A percentile compares a stretch with the other conserved stretches of the same genome.
These are phyloP conservation scores for Aspergillus sp. DNA, from an alignment of 2,329 filamentous ascomycete species.

Conservation along the genomic window DNA sequence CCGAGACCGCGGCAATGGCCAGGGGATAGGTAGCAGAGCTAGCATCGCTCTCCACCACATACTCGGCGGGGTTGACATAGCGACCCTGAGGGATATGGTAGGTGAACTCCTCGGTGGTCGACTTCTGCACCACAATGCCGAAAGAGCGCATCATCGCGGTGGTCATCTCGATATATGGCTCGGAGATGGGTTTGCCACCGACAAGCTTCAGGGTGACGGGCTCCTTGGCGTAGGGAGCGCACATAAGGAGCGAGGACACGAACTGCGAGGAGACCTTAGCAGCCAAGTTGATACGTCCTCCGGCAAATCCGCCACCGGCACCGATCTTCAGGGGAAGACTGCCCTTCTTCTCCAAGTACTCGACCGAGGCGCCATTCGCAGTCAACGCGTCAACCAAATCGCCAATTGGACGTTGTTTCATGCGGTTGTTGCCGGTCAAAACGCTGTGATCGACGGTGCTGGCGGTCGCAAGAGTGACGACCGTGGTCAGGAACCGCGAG, in stretches of 20 bases:
- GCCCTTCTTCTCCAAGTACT: conserved; percentile 78
- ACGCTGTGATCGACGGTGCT: conserved; percentile 64
- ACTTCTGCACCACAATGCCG: conserved; percentile 75
- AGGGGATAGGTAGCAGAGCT: conserved; percentile 96
- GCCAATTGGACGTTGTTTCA: conserved; percentile 94
- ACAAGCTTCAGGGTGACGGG: conserved; percentile 86
- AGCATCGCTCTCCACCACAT: conserved; percentile 92
- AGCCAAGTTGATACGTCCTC: conserved; percentile 84
- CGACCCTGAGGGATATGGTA: conserved; percentile 86
- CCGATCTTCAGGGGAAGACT: conserved; percentile 81
- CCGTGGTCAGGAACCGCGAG: conserved; percentile 89
- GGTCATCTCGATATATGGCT: conserved; percentile 98
- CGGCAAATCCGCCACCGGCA: conserved; percentile 77
- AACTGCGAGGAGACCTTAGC: conserved; percentile 99
- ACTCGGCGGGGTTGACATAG: conserved; percentile 81
- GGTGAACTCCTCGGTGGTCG: conserved; percentile 76
- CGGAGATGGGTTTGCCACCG: conserved; percentile 95
- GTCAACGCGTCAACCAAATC: conserved; percentile 87
- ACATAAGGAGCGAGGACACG: conserved; percentile 95
- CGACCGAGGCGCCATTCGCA: conserved; percentile 79
- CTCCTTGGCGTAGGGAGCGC: conserved; percentile 91
- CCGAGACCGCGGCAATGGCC: conserved; percentile 90
- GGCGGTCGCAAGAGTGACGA: conserved; percentile 77
- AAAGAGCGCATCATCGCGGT: conserved; percentile 96
- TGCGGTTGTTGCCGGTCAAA: conserved; percentile 88